Evolutionary conservation across 1,284 basidiomycete genomes (phyloP).

Genomic region (Quambalaria eucalypti): DNA sequence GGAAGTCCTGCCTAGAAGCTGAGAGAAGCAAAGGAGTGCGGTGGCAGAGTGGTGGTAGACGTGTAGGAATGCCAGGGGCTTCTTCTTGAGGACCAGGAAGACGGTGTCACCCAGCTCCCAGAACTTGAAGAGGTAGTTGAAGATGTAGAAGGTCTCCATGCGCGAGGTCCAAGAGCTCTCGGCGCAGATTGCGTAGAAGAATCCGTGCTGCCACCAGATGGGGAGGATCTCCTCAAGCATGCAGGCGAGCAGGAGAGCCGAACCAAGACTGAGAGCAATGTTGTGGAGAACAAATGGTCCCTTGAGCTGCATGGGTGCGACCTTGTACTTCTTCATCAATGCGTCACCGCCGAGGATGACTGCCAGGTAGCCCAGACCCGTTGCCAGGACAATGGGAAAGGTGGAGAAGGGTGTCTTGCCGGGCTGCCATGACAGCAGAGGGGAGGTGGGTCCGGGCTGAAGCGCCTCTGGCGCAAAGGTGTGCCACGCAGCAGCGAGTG

Average conservation of each 20-base stretch:
- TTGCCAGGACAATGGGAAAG: conserved; percentile 13
- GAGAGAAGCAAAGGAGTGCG: conserved; percentile 11
- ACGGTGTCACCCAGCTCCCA: conserved; percentile 9
- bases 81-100: conserved; percentile 12
- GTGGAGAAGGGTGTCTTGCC: conserved; percentile 38
- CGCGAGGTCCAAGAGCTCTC: conserved; percentile 4
- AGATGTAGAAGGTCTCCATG: conserved; percentile 11
- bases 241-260: conserved; percentile 3
- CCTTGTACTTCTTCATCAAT: conserved; percentile 1
- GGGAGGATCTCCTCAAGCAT: conserved; percentile 16
- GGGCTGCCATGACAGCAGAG: conserved; percentile 24
- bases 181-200: conserved; percentile 10
- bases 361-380: conserved; percentile 1
- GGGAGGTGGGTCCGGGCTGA: conserved; percentile 4
- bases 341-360: conserved; percentile 4
- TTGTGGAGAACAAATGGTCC: conserved; percentile 9
- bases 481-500: not conserved
- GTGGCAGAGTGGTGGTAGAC: conserved; percentile 17
- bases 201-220: conserved; percentile 12
- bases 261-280: conserved; percentile 2
- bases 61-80: conserved; percentile 13
- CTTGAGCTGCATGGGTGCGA: conserved; percentile 1
- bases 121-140: conserved; percentile 13
- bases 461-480: not conserved
- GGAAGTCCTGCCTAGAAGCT: conserved; percentile 8